Base-by-base conservation (phyloP, 495 filamentous ascomycete species). In the Penicillium lagena region DNA sequence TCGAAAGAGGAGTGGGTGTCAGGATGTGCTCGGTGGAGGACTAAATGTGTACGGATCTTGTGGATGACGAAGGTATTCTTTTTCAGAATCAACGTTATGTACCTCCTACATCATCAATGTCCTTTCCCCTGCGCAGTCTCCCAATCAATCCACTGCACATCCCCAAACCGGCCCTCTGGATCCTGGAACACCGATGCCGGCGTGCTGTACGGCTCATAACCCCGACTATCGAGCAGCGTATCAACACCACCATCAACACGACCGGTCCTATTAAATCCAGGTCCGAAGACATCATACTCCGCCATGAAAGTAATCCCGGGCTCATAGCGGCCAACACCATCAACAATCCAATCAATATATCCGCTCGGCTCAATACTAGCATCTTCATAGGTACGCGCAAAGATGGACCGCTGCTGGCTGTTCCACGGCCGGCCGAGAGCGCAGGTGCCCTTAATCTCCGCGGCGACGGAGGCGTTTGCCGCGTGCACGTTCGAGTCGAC, bases 391-490 rank as follows among this genome's bases (percentile, higher is more conserved):
- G 62, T 68, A 2, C 66, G 55, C 27, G 71, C 71, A 52, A 79
- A 80, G 40, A 82, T 70, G 31, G 71, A 68, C 14, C 75, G 68
- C 47, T 76, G 70, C 48, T 70, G 67, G 1, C 64, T 50, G 51
- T 83, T 83, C 68, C 79, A 83, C 12, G 80, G 80, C 22, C 79
- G 55, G 12, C 80, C 79, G 7, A 83, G 63, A 5, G 77, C 63
- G 57, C 80, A 83, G 43, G 70, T 52, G 0, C 70, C 72, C 29
- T 49, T 50, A 45, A 80, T 79, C 1, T 47, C 44, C 1, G 64
- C 35, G 0, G 67, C 68, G 27, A 81, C 54, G 17, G 71, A 73
- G 14, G 63, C 41, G 51, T 83, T 81, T 40, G 72, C 75, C 0
- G 73, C 73, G 4, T 56, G 51, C 22, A 79, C 59, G 29, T 51